phyloP scores from a whole-genome alignment of 78 protist genomes.

The Planoprotostelium fungivorum region DNA sequence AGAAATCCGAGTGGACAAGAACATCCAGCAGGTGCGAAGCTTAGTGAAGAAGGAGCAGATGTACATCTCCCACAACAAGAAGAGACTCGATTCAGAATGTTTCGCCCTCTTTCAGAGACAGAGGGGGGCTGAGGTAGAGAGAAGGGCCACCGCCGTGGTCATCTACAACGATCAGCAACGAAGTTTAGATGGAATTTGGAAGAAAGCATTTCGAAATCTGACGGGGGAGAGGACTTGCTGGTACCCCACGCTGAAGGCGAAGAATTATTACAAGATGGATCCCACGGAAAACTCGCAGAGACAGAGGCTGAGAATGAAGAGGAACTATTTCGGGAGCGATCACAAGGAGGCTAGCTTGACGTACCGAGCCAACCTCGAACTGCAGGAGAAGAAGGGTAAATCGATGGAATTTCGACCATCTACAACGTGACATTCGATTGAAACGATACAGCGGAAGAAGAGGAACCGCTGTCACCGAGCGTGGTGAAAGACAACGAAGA shows the following conservation, averaged over 20 bases:
- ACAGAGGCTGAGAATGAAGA: slow-evolving; percentile 51
- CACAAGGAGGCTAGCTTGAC: background rate
- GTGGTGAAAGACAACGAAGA: background rate
- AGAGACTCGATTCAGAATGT: background rate
- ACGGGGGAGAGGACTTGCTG: background rate
- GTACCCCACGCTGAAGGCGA: background rate
- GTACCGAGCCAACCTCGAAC: background rate
- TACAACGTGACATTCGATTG: background rate
- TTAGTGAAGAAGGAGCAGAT: background rate
- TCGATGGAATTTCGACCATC: background rate
- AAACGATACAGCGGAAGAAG: background rate
- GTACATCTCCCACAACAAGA: background rate
- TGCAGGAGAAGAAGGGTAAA: background rate
- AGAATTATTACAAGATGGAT: slow-evolving; percentile 22
- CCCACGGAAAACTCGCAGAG: slow-evolving; percentile 44
- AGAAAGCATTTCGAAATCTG: background rate
- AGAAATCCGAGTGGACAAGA: background rate
- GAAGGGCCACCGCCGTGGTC: background rate
- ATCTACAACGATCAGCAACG: background rate
- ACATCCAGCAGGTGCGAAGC: background rate
- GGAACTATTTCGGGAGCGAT: slow-evolving; percentile 23
- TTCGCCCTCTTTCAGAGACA: background rate
- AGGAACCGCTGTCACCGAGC: background rate
- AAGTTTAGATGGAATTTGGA: background rate
- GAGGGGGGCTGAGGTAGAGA: background rate